Evolutionary conservation across 768 basidiomycete species (phyloP).

Genomic region (Auricularia heimuer): DNA sequence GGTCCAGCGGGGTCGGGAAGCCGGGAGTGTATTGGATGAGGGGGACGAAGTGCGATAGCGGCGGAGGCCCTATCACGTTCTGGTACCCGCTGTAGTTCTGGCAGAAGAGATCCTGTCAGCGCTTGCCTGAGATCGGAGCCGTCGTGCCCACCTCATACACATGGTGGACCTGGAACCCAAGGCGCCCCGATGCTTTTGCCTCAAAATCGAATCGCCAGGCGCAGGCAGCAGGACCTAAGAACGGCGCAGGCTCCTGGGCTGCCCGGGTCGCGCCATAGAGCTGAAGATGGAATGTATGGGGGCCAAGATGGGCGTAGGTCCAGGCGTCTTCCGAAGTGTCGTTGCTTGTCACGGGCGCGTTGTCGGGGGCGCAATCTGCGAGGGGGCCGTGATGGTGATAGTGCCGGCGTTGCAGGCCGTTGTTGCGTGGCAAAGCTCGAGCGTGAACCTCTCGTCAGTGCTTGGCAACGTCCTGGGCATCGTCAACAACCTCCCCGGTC

Average conservation of each 20-base stretch:
- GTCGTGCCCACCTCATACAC: background rate
- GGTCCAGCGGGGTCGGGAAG: background rate
- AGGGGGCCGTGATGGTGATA: background rate
- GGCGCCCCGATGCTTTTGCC: background rate
- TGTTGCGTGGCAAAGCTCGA: background rate
- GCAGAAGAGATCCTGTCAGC: background rate
- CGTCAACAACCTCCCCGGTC: background rate
- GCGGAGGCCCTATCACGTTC: background rate
- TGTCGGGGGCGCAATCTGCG: background rate
- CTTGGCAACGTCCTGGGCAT: background rate
- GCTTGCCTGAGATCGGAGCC: too few species aligned
- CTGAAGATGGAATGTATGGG: background rate
- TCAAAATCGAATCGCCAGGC: conserved; percentile 1
- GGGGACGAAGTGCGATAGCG: background rate
- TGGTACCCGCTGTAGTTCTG: background rate
- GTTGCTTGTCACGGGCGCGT: background rate
- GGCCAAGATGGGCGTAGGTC: background rate
- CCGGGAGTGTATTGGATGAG: background rate
- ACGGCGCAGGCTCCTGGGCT: background rate
- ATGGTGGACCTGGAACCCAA: background rate
- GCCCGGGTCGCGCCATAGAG: background rate
- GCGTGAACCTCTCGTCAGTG: background rate
- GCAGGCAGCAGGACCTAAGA: background rate
- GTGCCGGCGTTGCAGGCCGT: background rate
- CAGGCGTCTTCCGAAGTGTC: background rate